These are phyloP conservation scores for Prosopis cineraria DNA, from an alignment of 306 rosid genomes.

Conservation along the genomic window DNA sequence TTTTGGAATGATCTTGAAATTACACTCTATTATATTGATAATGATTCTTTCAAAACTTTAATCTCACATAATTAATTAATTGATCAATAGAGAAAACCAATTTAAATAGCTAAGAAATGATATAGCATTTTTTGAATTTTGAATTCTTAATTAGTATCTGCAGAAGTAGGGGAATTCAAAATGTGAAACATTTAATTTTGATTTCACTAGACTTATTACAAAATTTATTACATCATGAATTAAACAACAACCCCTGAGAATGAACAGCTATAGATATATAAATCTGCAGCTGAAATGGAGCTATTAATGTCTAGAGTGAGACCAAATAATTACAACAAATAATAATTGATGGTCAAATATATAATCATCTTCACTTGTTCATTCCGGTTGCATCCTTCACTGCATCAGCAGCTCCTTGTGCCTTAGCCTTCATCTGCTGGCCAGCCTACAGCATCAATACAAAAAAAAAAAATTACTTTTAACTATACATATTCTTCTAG, in stretches of 20 bases:
- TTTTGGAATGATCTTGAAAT: background rate
- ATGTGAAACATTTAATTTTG: background rate
- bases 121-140: no score
- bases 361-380: constrained; percentile 39
- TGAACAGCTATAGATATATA: background rate
- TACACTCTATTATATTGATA: background rate
- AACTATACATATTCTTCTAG: no score
- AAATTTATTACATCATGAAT: constrained; percentile 18
- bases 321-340: background rate
- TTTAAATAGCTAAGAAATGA: background rate
- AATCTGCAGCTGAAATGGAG: background rate
- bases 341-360: background rate
- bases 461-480: background rate
- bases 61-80: background rate
- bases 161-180: background rate
- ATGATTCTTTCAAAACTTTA: background rate
- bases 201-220: constrained; percentile 30
- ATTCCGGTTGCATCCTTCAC: constrained; percentile 69
- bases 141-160: background rate
- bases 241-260: background rate
- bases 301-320: background rate
- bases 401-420: constrained; percentile 65
- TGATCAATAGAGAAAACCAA: background rate
- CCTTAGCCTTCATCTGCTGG: constrained; percentile 49
- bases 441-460: constrained; percentile 46